Conservation (phyloP, 2,329 filamentous ascomycete genomes). For the Plenodomus lindquistii region DNA sequence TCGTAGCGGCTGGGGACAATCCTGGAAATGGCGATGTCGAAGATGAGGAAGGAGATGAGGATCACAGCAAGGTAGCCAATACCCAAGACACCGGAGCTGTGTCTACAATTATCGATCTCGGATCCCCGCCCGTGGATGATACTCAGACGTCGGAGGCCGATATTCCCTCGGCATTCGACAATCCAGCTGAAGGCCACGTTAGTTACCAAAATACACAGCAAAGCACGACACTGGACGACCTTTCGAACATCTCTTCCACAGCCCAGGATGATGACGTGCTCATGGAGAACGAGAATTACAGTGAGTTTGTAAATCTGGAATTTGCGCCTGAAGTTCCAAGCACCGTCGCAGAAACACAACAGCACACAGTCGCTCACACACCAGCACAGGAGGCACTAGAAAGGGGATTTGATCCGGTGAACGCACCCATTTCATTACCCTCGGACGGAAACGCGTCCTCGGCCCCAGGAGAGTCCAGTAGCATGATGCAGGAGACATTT, state of each 20-base stretch:
- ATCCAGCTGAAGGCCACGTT: background rate
- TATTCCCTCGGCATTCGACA: background rate
- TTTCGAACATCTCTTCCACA: background rate
- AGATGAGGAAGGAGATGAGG: slow-evolving; percentile 2
- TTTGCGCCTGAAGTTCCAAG: slow-evolving; percentile 4
- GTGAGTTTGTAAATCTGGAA: slow-evolving; percentile 15
- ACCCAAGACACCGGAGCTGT: slow-evolving; percentile 8
- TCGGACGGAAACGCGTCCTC: slow-evolving; percentile 5
- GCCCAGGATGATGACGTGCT: slow-evolving; percentile 4
- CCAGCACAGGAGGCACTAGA: slow-evolving; percentile 6
- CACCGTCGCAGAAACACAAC: slow-evolving; percentile 1
- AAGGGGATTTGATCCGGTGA: background rate
- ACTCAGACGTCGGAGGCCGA: background rate
- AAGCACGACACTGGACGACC: background rate
- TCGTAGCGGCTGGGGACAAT: background rate
- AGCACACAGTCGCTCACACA: slow-evolving; percentile 5
- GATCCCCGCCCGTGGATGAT: slow-evolving; percentile 16
- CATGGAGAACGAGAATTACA: slow-evolving; percentile 5
- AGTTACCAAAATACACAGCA: background rate
- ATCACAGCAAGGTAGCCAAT: background rate
- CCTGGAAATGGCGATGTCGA: background rate
- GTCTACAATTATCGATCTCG: slow-evolving; percentile 28
- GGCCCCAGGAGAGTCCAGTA: slow-evolving; percentile 7
- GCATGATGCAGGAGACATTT: slow-evolving; percentile 10
- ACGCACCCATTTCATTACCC: background rate